Percentiles rank a stretch among this genome's conserved stretches.
phyloP scores from a whole-genome alignment of 805 yeast genomes.

The Metschnikowia proteae region DNA sequence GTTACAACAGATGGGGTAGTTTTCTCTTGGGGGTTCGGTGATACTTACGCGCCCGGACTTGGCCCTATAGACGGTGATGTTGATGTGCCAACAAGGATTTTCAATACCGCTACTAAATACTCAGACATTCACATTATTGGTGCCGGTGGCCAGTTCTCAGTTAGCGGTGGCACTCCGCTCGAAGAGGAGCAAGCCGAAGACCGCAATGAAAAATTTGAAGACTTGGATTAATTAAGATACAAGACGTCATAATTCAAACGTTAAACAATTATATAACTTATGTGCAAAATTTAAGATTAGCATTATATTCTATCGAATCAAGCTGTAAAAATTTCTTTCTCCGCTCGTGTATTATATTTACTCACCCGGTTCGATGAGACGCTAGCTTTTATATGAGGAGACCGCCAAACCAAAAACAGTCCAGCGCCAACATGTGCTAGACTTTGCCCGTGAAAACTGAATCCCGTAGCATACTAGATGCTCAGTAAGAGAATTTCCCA shows the following conservation, averaged over 20 bases:
- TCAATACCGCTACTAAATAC: conserved; percentile 87
- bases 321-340: no score
- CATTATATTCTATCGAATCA: no score
- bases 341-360: no score
- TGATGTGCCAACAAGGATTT: conserved; percentile 81
- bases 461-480: no score
- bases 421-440: no score
- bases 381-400: no score
- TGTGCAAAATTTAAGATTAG: no score
- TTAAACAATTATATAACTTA: no score
- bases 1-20: conserved; percentile 78
- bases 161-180: conserved; percentile 75
- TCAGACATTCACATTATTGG: conserved; percentile 69
- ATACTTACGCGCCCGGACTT: conserved; percentile 92
- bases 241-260: not conserved
- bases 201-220: conserved; percentile 50
- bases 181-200: conserved; percentile 48
- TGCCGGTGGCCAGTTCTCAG: conserved; percentile 97
- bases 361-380: no score
- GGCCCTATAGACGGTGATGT: conserved; percentile 90
- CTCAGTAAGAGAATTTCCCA: no score
- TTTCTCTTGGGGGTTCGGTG: conserved; percentile 98
- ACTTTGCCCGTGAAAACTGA: no score
- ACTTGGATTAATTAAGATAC: conserved; percentile 31
- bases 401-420: no score